Conservation (phyloP, 163 green algal genomes). For the Volvox carteri region DNA sequence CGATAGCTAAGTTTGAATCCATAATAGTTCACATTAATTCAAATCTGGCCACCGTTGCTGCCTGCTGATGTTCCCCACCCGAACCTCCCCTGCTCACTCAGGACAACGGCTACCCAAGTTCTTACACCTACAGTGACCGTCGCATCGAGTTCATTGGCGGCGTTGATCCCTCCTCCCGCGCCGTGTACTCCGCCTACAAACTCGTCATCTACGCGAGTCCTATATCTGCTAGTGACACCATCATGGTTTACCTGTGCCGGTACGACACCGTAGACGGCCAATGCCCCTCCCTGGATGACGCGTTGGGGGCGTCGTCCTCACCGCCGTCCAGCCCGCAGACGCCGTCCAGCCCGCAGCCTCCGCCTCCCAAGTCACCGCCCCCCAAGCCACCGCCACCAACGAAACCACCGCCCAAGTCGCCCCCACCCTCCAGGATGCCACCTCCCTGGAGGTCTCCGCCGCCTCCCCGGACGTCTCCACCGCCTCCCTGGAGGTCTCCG, state of each 20-base stretch:
- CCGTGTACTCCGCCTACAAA: not conserved
- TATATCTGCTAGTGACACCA: too few species aligned
- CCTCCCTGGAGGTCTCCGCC: too few species aligned
- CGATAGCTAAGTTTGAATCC: not conserved
- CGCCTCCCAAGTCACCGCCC: too few species aligned
- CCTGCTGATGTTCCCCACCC: not conserved
- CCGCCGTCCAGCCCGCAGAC: not conserved
- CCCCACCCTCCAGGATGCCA: too few species aligned
- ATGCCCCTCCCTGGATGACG: too few species aligned
- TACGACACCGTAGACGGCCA: too few species aligned
- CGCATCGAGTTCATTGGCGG: not conserved
- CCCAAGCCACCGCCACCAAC: not conserved
- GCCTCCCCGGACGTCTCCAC: too few species aligned
- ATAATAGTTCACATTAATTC: not conserved
- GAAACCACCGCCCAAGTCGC: too few species aligned
- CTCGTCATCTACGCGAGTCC: too few species aligned
- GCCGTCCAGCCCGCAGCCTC: not conserved
- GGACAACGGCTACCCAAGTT: slow-evolving; percentile 23
- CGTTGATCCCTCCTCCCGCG: not conserved
- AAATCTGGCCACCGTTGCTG: not conserved
- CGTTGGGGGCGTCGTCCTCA: too few species aligned
- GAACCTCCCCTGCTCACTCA: not conserved
- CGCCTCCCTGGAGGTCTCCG: too few species aligned
- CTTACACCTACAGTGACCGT: not conserved
- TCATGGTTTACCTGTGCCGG: too few species aligned